phyloP scores from a whole-genome alignment of 495 filamentous ascomycete species.

The Penicillium atrosanguineum region DNA sequence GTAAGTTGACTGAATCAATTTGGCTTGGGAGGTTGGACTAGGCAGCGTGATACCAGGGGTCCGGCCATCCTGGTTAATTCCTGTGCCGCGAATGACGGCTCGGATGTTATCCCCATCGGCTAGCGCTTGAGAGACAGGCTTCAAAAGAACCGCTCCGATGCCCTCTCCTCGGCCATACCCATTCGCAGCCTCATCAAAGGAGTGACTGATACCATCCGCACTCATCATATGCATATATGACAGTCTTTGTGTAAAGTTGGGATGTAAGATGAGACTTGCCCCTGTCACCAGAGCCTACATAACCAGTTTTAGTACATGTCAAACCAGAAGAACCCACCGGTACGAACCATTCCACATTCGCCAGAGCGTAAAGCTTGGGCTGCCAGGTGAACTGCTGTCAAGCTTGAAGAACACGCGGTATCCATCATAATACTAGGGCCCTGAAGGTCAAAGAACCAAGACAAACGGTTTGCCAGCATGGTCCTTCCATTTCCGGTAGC shows the following conservation, averaged over 20 bases:
- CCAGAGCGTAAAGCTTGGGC: slow-evolving; percentile 35
- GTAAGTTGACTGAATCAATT: slow-evolving; percentile 52
- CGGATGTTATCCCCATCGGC: slow-evolving; percentile 37
- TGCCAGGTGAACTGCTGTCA: slow-evolving; percentile 39
- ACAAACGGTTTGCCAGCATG: slow-evolving; percentile 45
- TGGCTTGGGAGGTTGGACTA: slow-evolving; percentile 51
- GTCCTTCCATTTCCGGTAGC: slow-evolving; percentile 24
- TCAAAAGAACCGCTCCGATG: slow-evolving; percentile 34
- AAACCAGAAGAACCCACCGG: not conserved
- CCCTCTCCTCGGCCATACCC: slow-evolving; percentile 48
- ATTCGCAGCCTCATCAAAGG: slow-evolving; percentile 30
- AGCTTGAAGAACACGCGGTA: slow-evolving; percentile 43
- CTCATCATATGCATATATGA: slow-evolving; percentile 28
- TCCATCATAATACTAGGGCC: slow-evolving; percentile 42
- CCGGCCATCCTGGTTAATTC: slow-evolving; percentile 43
- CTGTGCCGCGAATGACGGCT: slow-evolving; percentile 41
- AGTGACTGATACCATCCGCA: slow-evolving; percentile 25
- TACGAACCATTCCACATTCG: slow-evolving; percentile 35
- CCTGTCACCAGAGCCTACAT: slow-evolving; percentile 25
- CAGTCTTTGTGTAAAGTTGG: slow-evolving; percentile 25
- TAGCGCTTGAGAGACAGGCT: slow-evolving; percentile 35
- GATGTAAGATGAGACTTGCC: slow-evolving; percentile 24
- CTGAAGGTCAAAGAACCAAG: slow-evolving; percentile 39
- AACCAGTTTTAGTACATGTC: not conserved
- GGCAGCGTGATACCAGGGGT: slow-evolving; percentile 41